Percentiles rank a stretch among this genome's conserved stretches.
phyloP scores from a whole-genome alignment of 768 basidiomycete species.

The Albatrellus ellisii region DNA sequence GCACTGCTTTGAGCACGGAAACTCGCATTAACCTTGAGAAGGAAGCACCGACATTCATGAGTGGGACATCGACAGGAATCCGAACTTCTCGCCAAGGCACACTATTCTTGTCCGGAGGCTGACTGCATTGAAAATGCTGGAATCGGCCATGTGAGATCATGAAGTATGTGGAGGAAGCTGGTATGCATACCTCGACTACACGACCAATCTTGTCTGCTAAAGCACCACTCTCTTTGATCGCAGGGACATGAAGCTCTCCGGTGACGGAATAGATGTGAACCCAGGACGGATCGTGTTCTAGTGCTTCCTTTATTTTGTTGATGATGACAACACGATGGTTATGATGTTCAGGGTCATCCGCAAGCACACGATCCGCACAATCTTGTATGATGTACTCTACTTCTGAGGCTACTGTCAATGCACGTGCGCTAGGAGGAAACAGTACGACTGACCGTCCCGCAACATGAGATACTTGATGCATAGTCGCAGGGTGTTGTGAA shows the following conservation, averaged over 20 bases:
- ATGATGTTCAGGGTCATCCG: slow-evolving; percentile 21
- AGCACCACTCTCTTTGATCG: slow-evolving; percentile 19
- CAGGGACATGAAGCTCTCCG: slow-evolving; percentile 52
- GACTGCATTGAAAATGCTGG: slow-evolving; percentile 27
- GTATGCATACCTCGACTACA: slow-evolving; percentile 23
- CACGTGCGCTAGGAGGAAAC: neutral
- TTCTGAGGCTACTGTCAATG: slow-evolving; percentile 30
- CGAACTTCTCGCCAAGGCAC: slow-evolving; percentile 58
- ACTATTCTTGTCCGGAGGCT: slow-evolving; percentile 22
- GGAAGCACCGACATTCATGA: slow-evolving; percentile 49
- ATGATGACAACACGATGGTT: slow-evolving; percentile 31
- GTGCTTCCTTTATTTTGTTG: slow-evolving; percentile 36
- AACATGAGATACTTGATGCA: slow-evolving; percentile 67
- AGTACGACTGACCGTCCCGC: slow-evolving; percentile 52
- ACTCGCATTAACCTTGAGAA: too few relatives aligned
- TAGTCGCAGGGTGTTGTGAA: slow-evolving; percentile 47
- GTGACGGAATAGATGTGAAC: slow-evolving; percentile 57
- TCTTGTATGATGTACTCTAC: slow-evolving; percentile 48
- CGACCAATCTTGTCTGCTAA: slow-evolving; percentile 15
- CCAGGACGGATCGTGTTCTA: slow-evolving; percentile 56
- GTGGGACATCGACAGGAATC: slow-evolving; percentile 79
- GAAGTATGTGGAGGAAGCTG: slow-evolving; percentile 22
- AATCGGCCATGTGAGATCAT: slow-evolving; percentile 12
- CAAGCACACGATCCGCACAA: slow-evolving; percentile 30
- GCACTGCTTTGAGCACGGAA: too few relatives aligned